These are phyloP conservation scores for Suhomyces canberraensis DNA, from an alignment of 805 yeast species.

Conservation along the genomic window DNA sequence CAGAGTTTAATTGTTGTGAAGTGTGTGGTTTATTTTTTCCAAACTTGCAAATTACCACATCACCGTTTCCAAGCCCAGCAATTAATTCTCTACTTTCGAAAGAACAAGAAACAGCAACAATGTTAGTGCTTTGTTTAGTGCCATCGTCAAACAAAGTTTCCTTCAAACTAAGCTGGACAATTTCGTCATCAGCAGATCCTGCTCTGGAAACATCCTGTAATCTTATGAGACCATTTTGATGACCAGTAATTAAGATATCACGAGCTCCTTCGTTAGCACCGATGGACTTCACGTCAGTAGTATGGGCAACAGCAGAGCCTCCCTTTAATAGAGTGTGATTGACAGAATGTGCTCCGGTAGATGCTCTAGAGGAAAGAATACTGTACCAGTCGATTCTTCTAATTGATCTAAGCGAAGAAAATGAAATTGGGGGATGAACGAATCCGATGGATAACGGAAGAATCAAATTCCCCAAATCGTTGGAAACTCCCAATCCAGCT, in stretches of 20 bases:
- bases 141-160: conserved; percentile 30
- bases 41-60: conserved; percentile 71
- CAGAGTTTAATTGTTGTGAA: conserved; percentile 6
- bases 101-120: conserved; percentile 67
- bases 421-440: conserved; percentile 70
- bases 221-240: conserved; percentile 77
- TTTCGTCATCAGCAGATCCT: conserved; percentile 43
- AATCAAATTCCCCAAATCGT: conserved; percentile 33
- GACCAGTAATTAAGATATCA: conserved; percentile 71
- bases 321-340: conserved; percentile 60
- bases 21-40: conserved; percentile 41
- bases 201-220: conserved; percentile 81
- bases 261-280: conserved; percentile 43
- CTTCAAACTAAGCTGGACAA: conserved; percentile 31
- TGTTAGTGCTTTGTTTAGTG: conserved; percentile 38
- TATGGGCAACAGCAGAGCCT: conserved; percentile 61
- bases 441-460: conserved; percentile 81
- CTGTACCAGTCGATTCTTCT: conserved; percentile 74
- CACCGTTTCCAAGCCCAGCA: conserved; percentile 65
- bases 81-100: conserved; percentile 74
- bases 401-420: conserved; percentile 47
- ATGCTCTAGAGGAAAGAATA: conserved; percentile 46
- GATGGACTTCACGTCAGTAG: conserved; percentile 23
- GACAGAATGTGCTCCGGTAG: conserved; percentile 39
- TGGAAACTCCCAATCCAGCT: not conserved